A percentile compares a stretch with the other conserved stretches of the same genome.
phyloP scores from a whole-genome alignment of 352 stramenopile genomes.

The Halophytophthora polymorphica region DNA sequence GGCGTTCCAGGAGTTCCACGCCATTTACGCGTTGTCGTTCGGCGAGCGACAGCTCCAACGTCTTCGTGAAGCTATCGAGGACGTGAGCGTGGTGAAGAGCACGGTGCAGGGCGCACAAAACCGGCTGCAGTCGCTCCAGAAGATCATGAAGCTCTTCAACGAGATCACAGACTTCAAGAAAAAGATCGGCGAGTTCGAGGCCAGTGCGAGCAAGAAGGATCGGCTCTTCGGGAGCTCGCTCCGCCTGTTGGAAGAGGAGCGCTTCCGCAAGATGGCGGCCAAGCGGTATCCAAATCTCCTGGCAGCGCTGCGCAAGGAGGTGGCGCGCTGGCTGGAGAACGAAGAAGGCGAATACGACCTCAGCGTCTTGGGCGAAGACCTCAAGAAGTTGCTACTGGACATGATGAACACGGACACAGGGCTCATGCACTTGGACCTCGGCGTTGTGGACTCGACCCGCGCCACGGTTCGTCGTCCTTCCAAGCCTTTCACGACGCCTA shows the following conservation, averaged over 20 bases:
- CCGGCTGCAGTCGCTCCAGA: constrained; percentile 65
- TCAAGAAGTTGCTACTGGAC: constrained; percentile 70
- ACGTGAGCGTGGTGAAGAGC: constrained; percentile 42
- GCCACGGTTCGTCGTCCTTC: constrained; percentile 29
- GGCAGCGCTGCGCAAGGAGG: constrained; percentile 52
- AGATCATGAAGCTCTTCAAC: constrained; percentile 76
- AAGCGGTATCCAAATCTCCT: constrained; percentile 66
- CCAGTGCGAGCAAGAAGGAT: constrained; percentile 65
- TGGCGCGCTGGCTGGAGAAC: constrained; percentile 71
- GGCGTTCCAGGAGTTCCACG: constrained; percentile 33
- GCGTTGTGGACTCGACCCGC: constrained; percentile 33
- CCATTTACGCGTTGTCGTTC: constrained; percentile 41
- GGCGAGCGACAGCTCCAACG: constrained; percentile 34
- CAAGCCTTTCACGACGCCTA: constrained; percentile 27
- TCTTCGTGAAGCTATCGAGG: constrained; percentile 39
- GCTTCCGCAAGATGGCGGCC: constrained; percentile 66
- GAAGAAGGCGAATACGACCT: constrained; percentile 73
- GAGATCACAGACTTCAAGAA: constrained; percentile 69
- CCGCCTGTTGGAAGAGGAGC: constrained; percentile 72
- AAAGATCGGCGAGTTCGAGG: constrained; percentile 75
- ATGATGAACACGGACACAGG: constrained; percentile 84
- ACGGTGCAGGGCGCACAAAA: constrained; percentile 52
- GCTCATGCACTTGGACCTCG: constrained; percentile 82
- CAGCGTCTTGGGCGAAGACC: constrained; percentile 61
- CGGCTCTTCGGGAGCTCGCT: constrained; percentile 74